Evolutionary conservation across 148 eudicot genomes (phyloP).

Genomic region (Vaccinium vitisidaea): DNA sequence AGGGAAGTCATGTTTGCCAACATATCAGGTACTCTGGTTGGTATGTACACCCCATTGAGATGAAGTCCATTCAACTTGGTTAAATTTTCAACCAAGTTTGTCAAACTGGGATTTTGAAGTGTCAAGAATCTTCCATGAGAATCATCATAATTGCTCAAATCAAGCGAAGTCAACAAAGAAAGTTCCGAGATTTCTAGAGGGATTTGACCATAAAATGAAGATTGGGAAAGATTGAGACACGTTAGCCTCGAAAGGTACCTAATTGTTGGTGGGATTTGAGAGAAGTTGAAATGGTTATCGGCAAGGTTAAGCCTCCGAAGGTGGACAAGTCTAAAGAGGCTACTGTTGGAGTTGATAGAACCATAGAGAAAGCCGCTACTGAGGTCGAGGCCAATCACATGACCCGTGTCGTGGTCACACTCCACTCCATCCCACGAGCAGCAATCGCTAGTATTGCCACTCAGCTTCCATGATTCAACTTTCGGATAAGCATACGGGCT

Average conservation of each 20-base stretch:
- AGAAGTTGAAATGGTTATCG: no score
- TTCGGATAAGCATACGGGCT: constrained; percentile 11
- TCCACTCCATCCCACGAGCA: constrained; percentile 47
- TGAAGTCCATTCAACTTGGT: no score
- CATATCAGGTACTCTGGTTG: constrained; percentile 14
- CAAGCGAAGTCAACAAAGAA: background rate
- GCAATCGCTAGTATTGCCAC: constrained; percentile 18
- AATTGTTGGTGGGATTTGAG: background rate
- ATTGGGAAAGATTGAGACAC: background rate
- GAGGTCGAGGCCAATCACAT: constrained; percentile 43
- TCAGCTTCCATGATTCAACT: constrained; percentile 15
- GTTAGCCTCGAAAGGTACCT: background rate
- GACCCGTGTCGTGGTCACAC: constrained; percentile 32
- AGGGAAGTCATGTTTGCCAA: constrained; percentile 28
- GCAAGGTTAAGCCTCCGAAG: no score
- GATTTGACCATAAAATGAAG: constrained; percentile 3
- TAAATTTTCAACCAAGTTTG: no score
- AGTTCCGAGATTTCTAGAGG: background rate
- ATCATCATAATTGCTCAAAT: background rate
- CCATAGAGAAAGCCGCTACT: constrained; percentile 29
- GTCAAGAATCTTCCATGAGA: background rate
- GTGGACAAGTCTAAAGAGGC: no score
- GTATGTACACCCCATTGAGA: no score
- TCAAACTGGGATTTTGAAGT: constrained; percentile 12
- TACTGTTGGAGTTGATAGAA: no score